These are phyloP conservation scores for Populus ilicifolia DNA, from an alignment of 345 rosid species.

Conservation along the genomic window DNA sequence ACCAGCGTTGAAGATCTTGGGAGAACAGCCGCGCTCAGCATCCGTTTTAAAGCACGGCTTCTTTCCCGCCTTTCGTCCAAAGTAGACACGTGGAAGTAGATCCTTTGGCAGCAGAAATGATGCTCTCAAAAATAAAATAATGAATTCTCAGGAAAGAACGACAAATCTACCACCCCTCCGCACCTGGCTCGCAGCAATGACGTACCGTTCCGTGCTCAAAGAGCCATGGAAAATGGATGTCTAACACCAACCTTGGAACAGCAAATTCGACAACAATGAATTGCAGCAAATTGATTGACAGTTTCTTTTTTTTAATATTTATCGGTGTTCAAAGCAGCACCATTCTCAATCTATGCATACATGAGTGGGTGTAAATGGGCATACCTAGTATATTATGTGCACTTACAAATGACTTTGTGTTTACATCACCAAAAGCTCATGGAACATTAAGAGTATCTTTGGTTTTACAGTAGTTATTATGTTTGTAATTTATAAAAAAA, in stretches of 20 bases:
- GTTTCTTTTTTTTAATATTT: no score
- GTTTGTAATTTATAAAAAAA: no score
- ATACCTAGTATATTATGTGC: no score
- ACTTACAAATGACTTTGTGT: background rate
- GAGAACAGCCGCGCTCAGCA: background rate
- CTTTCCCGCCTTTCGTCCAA: no score
- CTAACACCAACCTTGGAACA: background rate
- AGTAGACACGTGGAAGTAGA: no score
- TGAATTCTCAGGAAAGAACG: background rate
- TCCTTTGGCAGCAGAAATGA: background rate
- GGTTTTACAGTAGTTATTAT: no score
- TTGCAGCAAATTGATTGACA: background rate
- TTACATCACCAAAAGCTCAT: background rate
- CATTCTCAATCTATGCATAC: background rate
- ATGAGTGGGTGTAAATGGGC: background rate
- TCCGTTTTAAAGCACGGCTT: background rate
- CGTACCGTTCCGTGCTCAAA: background rate
- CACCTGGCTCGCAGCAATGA: background rate
- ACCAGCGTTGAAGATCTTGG: background rate
- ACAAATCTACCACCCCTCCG: background rate
- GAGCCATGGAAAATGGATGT: no score
- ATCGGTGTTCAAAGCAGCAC: background rate
- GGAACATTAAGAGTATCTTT: background rate
- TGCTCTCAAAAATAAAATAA: background rate
- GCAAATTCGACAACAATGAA: no score